Evolutionary conservation across 2,329 filamentous ascomycete species (phyloP).

Genomic region (Botrytis sinoallii): DNA sequence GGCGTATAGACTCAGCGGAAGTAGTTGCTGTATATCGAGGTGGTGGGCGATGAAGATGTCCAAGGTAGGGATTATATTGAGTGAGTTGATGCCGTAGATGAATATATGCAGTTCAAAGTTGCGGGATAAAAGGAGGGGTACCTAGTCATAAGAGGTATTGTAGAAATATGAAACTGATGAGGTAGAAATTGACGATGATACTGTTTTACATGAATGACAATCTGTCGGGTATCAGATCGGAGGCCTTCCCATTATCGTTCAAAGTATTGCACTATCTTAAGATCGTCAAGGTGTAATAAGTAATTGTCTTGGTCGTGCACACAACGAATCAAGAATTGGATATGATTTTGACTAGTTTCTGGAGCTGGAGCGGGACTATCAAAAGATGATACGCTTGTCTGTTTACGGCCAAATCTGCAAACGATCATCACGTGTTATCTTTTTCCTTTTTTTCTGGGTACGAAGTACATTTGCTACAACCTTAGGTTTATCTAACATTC

Average conservation of each 20-base stretch:
- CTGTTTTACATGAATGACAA: neutral
- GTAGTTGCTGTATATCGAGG: neutral
- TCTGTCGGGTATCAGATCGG: neutral
- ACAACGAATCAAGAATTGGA: neutral
- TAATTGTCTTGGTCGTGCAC: neutral
- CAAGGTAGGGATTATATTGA: neutral
- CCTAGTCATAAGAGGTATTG: neutral
- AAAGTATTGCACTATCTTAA: neutral
- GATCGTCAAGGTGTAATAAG: neutral
- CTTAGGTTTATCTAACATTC: neutral
- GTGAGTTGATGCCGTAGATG: neutral
- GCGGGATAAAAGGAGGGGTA: constrained; percentile 3
- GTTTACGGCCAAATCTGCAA: neutral
- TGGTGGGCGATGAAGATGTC: neutral
- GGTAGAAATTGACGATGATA: neutral
- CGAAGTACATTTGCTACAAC: neutral
- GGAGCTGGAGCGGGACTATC: neutral
- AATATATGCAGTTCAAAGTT: neutral
- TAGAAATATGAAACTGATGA: neutral
- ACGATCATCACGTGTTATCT: neutral
- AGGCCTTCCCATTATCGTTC: neutral
- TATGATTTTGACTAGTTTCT: neutral
- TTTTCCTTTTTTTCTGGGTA: neutral
- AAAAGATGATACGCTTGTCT: neutral
- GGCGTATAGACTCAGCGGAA: neutral